Evolutionary conservation across 1,284 basidiomycete genomes (phyloP), one percentile per base, ranked within the genome.

Genomic region (Naganishia cerealis): DNA sequence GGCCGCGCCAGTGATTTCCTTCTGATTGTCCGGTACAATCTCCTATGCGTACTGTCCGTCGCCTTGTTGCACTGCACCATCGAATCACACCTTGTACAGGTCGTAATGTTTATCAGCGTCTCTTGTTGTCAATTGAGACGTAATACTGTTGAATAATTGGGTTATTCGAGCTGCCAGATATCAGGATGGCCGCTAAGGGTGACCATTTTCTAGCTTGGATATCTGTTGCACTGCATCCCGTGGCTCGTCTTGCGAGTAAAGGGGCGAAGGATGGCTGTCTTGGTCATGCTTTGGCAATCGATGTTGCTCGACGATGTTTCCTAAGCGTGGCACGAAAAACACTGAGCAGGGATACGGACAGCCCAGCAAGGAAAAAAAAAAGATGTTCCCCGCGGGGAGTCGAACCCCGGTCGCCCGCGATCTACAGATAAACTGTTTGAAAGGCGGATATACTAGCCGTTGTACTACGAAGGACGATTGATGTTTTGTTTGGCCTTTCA

Each of bases 341-440:
- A 43, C 42, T 15, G 15, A 1, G 18, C 9, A 2, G 43, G 10
- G 15, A 15, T 6, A 46, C 9, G 13, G 15, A 4, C 6, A n/a
- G n/a, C n/a, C n/a, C n/a, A n/a, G n/a, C 16, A 16, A 8, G 24
- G 21, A 8, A 21, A 50, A 50, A 26, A 40, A 61, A 50, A 52
- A 29, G 2, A 12, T 21, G 54, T 63, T 50, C 61, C 61, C 61
- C 61, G 50, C 61, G 36, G 61, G 61, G 61, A 63, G 61, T 63
- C 61, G 61, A 63, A 63, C 61, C 61, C 61, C 36, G 61, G 61
- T 63, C 61, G 61, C 61, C 61, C 61, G 61, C 61, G 61, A 18
- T 53, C 61, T 54, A 26, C 50, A 63, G 61, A 42, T 24, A 26
- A 38, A 15, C 53, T 55, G 53, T 33, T 33, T 55, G 53, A 55